phyloP scores from a whole-genome alignment of 2,329 filamentous ascomycete species.

The Cryphonectria nitschkei region DNA sequence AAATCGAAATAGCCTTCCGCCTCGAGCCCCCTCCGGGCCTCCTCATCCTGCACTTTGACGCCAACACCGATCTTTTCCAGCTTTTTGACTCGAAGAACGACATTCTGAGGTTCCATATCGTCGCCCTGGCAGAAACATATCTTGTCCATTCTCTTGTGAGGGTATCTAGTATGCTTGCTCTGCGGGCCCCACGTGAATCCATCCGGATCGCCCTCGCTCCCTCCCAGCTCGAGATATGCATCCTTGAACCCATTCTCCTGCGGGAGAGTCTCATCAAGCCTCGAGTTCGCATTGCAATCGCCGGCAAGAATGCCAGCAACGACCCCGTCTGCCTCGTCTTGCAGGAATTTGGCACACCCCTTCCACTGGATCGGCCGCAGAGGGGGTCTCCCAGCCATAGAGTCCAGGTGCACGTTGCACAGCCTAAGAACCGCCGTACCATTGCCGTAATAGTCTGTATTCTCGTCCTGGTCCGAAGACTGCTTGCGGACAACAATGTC shows the following conservation, averaged over 20 bases:
- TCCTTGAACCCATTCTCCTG: constrained; percentile 52
- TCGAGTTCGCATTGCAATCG: constrained; percentile 60
- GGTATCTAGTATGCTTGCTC: constrained; percentile 45
- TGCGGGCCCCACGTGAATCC: constrained; percentile 62
- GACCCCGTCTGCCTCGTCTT: constrained; percentile 38
- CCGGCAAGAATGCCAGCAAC: constrained; percentile 53
- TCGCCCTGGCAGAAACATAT: constrained; percentile 43
- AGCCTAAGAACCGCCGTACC: constrained; percentile 8
- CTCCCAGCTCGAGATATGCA: constrained; percentile 54
- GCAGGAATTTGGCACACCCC: constrained; percentile 34
- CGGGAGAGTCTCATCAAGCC: constrained; percentile 52
- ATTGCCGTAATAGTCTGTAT: background rate
- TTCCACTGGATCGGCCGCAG: constrained; percentile 23
- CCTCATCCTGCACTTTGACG: constrained; percentile 43
- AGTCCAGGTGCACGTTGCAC: constrained; percentile 27
- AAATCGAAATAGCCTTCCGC: constrained; percentile 12
- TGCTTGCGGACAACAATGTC: constrained; percentile 42
- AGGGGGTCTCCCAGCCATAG: constrained; percentile 19
- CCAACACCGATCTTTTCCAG: constrained; percentile 52
- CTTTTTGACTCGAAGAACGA: constrained; percentile 30
- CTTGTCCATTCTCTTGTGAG: constrained; percentile 57
- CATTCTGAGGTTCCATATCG: background rate
- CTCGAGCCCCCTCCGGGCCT: constrained; percentile 33
- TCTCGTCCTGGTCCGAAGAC: background rate
- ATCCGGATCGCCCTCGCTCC: constrained; percentile 49